A percentile compares a stretch with the other conserved stretches of the same genome.
Evolutionary conservation across 805 yeast genomes (phyloP).

Genomic region (Candida methanosorbosa): DNA sequence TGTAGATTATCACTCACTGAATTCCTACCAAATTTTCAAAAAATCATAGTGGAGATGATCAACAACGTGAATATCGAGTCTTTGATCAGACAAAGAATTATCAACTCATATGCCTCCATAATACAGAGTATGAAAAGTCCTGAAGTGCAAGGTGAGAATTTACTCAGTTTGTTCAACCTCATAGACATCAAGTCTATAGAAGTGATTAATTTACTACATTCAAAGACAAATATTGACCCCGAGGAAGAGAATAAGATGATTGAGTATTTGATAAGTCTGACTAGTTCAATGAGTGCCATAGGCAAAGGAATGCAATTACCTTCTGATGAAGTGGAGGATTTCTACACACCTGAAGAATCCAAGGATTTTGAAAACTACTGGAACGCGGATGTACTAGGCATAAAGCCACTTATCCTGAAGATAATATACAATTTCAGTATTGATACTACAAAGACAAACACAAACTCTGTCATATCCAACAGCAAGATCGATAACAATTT

Average conservation of each 20-base stretch:
- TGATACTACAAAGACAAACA: conserved; percentile 26
- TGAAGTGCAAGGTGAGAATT: conserved; percentile 26
- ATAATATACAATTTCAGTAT: conserved; percentile 35
- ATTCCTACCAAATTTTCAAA: conserved; percentile 41
- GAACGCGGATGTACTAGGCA: conserved; percentile 35
- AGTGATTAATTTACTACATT: conserved; percentile 6
- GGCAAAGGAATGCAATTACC: conserved; percentile 63
- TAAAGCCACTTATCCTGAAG: conserved; percentile 33
- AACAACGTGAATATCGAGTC: conserved; percentile 29
- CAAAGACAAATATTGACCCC: conserved; percentile 4
- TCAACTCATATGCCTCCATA: conserved; percentile 55
- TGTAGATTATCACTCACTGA: conserved; percentile 34
- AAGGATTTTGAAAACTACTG: conserved; percentile 31
- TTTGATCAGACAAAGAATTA: conserved; percentile 48
- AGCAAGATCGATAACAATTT: too few species aligned
- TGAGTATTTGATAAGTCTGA: conserved; percentile 46
- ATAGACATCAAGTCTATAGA: conserved; percentile 12
- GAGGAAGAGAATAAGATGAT: conserved; percentile 15
- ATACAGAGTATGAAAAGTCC: conserved; percentile 48
- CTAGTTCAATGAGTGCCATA: conserved; percentile 57
- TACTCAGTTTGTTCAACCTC: conserved; percentile 14
- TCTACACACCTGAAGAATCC: conserved; percentile 25
- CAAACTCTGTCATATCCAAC: too few species aligned
- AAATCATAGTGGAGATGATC: conserved; percentile 38
- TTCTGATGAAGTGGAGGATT: conserved; percentile 36